phyloP scores from a whole-genome alignment of 2,329 filamentous ascomycete species.

The Pseudocercospora macadamiae region DNA sequence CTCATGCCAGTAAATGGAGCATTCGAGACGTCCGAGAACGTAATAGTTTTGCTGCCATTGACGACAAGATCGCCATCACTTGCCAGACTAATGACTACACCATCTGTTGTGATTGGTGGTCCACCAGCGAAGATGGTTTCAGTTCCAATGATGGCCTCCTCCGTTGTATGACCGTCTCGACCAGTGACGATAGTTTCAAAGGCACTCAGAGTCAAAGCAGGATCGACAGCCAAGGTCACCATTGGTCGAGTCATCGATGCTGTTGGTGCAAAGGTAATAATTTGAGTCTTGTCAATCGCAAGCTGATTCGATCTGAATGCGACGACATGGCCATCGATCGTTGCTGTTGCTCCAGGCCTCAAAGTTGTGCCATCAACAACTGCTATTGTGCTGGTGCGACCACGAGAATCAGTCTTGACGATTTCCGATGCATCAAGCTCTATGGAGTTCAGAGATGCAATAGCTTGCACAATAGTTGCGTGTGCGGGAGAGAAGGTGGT shows the following conservation, averaged over 20 bases:
- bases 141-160: neutral
- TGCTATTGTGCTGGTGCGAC: neutral
- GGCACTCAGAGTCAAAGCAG: neutral
- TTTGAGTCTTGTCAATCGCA: neutral
- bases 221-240: neutral
- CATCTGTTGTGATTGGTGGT: neutral
- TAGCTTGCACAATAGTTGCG: neutral
- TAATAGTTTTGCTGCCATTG: neutral
- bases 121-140: constrained; percentile 2
- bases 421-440: neutral
- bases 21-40: no score
- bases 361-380: neutral
- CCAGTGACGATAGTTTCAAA: neutral
- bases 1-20: no score
- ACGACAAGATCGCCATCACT: neutral
- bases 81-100: neutral
- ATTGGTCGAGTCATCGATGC: neutral
- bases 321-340: neutral
- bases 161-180: neutral
- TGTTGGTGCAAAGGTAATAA: neutral
- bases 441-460: neutral
- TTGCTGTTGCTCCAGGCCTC: neutral
- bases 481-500: neutral
- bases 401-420: neutral
- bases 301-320: neutral